phyloP scores from a whole-genome alignment of 257 asterid genomes.

The Capsicum rhomboideum region DNA sequence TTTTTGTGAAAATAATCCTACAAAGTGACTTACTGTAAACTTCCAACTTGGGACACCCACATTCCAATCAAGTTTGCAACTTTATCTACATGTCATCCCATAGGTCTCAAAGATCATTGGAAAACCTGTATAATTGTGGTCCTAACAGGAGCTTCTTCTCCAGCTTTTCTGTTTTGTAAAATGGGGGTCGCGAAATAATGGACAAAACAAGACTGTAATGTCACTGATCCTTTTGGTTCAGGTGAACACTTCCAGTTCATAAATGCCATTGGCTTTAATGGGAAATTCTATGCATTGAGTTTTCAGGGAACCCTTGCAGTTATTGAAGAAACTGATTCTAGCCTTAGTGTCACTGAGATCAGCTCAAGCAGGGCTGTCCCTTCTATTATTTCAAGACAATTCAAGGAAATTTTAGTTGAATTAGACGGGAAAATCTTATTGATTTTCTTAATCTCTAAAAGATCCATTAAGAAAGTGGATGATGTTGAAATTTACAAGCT shows the following conservation, averaged over 20 bases:
- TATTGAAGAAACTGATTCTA: slow-evolving; percentile 7
- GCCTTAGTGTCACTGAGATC: background rate
- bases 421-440: slow-evolving; percentile 22
- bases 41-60: background rate
- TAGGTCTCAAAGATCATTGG: background rate
- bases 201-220: slow-evolving; percentile 1
- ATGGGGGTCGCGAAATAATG: background rate
- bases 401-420: slow-evolving; percentile 22
- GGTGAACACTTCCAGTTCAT: slow-evolving; percentile 4
- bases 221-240: slow-evolving; percentile 4
- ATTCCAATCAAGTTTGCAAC: slow-evolving; percentile 4
- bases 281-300: slow-evolving; percentile 14
- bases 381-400: slow-evolving; percentile 1
- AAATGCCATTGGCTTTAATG: slow-evolving; percentile 5
- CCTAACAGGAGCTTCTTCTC: slow-evolving; percentile 6
- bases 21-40: background rate
- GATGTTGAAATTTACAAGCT: slow-evolving; percentile 26
- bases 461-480: slow-evolving; percentile 8
- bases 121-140: background rate
- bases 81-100: background rate
- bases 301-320: slow-evolving; percentile 11
- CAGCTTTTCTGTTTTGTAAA: slow-evolving; percentile 7
- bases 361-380: slow-evolving; percentile 21
- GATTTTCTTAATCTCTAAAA: slow-evolving; percentile 18
- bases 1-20: background rate